Evolutionary conservation across 108 stramenopile genomes (phyloP).

Genomic region (Nannochloropsis salina): DNA sequence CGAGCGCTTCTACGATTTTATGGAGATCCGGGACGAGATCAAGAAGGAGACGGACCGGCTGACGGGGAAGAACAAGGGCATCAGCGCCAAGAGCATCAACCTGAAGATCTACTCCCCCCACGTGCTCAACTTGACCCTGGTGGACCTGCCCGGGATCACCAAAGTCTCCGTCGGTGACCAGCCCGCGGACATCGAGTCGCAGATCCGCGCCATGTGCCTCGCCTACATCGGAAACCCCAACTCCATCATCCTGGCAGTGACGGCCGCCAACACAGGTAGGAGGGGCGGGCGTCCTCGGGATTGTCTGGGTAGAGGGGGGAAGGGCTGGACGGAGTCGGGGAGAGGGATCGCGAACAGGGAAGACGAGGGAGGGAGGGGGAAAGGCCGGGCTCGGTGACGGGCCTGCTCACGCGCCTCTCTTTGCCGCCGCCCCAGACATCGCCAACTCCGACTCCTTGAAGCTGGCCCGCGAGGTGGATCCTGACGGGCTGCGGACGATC

Average conservation of each 20-base stretch:
- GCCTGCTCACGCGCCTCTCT: neutral
- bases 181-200: constrained; percentile 88
- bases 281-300: no score
- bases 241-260: constrained; percentile 92
- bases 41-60: constrained; percentile 81
- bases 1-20: constrained; percentile 73
- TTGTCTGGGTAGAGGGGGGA: no score
- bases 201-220: constrained; percentile 80
- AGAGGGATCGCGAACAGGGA: no score
- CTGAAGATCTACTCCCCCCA: constrained; percentile 85
- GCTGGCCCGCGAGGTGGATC: constrained; percentile 69
- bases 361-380: no score
- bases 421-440: constrained; percentile 59
- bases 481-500: constrained; percentile 74
- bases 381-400: no score
- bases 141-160: constrained; percentile 89
- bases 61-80: constrained; percentile 86
- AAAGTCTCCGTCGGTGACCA: constrained; percentile 91
- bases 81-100: constrained; percentile 78
- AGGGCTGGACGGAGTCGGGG: no score
- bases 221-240: constrained; percentile 81
- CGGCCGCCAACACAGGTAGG: constrained; percentile 71
- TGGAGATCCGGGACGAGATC: constrained; percentile 84
- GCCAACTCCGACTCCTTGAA: constrained; percentile 94
- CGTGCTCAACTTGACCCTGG: constrained; percentile 92